Percentiles rank a stretch among this genome's conserved stretches.
phyloP scores from a whole-genome alignment of 495 filamentous ascomycete species.

The Penicillium silybi region DNA sequence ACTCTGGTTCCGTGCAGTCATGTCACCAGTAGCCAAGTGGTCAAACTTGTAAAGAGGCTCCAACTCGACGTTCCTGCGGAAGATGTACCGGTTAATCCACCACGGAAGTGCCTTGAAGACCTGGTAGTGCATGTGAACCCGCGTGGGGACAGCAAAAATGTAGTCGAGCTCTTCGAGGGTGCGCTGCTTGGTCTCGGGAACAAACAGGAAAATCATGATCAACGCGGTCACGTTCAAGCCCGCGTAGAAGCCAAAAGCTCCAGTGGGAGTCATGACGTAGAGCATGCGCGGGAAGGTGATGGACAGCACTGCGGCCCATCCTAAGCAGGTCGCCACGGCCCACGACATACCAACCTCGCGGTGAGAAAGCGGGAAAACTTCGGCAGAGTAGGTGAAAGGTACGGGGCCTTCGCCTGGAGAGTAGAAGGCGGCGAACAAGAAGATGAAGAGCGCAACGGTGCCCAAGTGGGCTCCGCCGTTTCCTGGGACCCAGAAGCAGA shows the following conservation, averaged over 20 bases:
- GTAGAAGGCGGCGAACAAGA: slow-evolving; percentile 65
- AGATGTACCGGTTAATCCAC: slow-evolving; percentile 64
- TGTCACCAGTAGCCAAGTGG: slow-evolving; percentile 11
- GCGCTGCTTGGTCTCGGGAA: slow-evolving; percentile 76
- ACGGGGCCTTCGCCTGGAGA: slow-evolving; percentile 69
- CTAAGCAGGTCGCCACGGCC: slow-evolving; percentile 68
- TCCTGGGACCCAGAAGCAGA: slow-evolving; percentile 64
- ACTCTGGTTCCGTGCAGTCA: not conserved
- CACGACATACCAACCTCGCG: slow-evolving; percentile 71
- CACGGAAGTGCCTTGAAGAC: slow-evolving; percentile 59
- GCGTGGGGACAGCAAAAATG: slow-evolving; percentile 69
- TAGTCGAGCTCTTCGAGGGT: slow-evolving; percentile 84
- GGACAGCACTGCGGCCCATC: slow-evolving; percentile 69
- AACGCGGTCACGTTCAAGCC: slow-evolving; percentile 66
- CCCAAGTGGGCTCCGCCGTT: slow-evolving; percentile 50
- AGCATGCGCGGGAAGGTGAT: slow-evolving; percentile 70
- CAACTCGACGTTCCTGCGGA: slow-evolving; percentile 51
- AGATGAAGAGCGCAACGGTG: slow-evolving; percentile 61
- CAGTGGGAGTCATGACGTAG: slow-evolving; percentile 48
- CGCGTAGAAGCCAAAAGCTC: slow-evolving; percentile 50
- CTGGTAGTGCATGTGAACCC: slow-evolving; percentile 63
- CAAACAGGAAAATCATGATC: slow-evolving; percentile 66
- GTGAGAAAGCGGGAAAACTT: slow-evolving; percentile 75
- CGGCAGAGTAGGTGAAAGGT: slow-evolving; percentile 71
- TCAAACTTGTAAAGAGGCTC: slow-evolving; percentile 66